These are phyloP conservation scores for Zizania palustris DNA, from an alignment of 202 grass and related monocot species.

Conservation along the genomic window DNA sequence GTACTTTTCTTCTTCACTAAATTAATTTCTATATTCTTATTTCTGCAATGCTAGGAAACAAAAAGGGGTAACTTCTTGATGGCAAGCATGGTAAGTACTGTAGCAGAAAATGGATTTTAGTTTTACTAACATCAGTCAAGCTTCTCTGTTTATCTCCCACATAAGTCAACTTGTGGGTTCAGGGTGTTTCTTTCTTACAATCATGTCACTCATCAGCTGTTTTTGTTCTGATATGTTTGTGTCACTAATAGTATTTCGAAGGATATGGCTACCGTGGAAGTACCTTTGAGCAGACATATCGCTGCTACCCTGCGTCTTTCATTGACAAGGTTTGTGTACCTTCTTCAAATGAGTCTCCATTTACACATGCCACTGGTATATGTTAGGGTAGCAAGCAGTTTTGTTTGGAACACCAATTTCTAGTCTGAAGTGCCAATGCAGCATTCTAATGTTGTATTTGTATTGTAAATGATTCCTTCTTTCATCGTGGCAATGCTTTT, in stretches of 20 bases:
- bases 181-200: not conserved
- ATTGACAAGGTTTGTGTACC: slow-evolving; percentile 85
- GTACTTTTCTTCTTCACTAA: not conserved
- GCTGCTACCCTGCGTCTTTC: slow-evolving; percentile 93
- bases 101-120: slow-evolving; percentile 6
- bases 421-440: too few species aligned
- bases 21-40: slow-evolving; percentile 26
- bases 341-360: slow-evolving; percentile 20
- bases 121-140: not conserved
- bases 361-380: not conserved
- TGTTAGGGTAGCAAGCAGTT: not conserved
- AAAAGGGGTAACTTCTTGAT: slow-evolving; percentile 13
- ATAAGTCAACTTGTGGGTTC: not conserved
- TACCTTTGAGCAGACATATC: slow-evolving; percentile 94
- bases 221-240: slow-evolving; percentile 32
- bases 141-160: not conserved
- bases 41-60: slow-evolving; percentile 37
- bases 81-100: slow-evolving; percentile 46
- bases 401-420: slow-evolving; percentile 17
- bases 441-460: slow-evolving; percentile 7
- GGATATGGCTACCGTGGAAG: slow-evolving; percentile 84
- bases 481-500: not conserved
- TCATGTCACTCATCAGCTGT: not conserved
- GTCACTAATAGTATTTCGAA: slow-evolving; percentile 64
- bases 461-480: not conserved